Conservation (phyloP, 2,329 filamentous ascomycete genomes). For the Nannizzia gypsea region DNA sequence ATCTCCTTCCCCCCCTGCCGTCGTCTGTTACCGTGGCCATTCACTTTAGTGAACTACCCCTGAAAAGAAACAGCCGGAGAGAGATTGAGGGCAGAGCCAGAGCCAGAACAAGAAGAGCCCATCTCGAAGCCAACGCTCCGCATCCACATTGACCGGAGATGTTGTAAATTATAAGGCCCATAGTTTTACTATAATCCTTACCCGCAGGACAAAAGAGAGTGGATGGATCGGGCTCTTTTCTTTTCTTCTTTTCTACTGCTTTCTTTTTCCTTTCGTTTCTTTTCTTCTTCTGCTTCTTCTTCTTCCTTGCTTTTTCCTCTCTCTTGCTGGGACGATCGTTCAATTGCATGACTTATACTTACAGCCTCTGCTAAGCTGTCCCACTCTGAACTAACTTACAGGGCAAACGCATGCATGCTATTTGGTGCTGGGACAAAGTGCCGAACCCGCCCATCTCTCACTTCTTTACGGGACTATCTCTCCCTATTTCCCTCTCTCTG, state of each 20-base stretch:
- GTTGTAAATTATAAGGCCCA: neutral
- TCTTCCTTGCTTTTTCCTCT: neutral
- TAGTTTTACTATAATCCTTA: neutral
- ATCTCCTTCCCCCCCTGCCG: neutral
- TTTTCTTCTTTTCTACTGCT: constrained; percentile 1
- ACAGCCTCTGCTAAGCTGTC: neutral
- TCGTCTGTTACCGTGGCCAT: neutral
- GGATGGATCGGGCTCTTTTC: neutral
- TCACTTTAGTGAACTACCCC: neutral
- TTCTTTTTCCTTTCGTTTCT: neutral
- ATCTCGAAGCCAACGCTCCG: neutral
- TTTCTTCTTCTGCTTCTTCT: neutral
- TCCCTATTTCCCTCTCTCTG: no score
- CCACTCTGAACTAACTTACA: neutral
- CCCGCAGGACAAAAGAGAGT: neutral
- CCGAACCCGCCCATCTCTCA: neutral
- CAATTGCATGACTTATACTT: neutral
- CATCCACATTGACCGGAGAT: neutral
- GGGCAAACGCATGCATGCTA: neutral
- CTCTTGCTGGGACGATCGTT: neutral
- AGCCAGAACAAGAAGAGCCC: no score
- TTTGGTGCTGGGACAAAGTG: neutral
- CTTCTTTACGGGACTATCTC: no score
- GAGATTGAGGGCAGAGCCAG: no score
- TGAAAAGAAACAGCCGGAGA: no score